Evolutionary conservation across 2,329 filamentous ascomycete species (phyloP), one percentile per base, ranked within the genome.

Genomic region (Paracoccidioides brasiliensis): DNA sequence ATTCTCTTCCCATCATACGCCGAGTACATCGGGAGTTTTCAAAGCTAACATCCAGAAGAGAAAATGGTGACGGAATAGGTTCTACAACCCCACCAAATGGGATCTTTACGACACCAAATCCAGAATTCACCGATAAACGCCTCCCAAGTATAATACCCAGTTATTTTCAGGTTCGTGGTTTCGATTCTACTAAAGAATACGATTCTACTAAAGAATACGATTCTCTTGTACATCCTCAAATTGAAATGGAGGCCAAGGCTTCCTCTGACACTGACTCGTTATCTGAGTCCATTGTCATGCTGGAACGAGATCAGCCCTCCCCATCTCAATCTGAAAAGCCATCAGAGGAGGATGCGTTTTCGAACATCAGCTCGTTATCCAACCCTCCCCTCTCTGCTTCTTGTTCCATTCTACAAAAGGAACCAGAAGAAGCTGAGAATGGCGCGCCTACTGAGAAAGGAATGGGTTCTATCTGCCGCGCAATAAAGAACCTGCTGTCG

Each of bases 111-210:
- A 98, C 93, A 60, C 93, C 93, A 63, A 87, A 90, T 67, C 93
- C 93, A 63, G 91, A 97, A 74, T 85, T 86, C 61, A 85, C 87
- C 68, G 93, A 98, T 77, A 96, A 95, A 76, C 86, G 93, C 74
- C 79, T 95, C 69, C 93, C 93, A 64, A 88, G 90, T 70, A 95
- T 97, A 77, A 86, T 93, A 80, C 82, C 84, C 72, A 94, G 86
- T 79, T 96, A 93, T 80, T 95, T 97, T 49, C 46, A 98, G 91
- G 93, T 98, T 95, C 85, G 93, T 96, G 81, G 81, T 79, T 52
- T 56, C 55, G 22, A 56, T 51, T 55, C 61, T 57, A 61, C 63
- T 60, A 58, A 63, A 56, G n/a, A n/a, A n/a, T n/a, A n/a, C 55
- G 22, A 56, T 51, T 55, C 61, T 57, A 61, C 63, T 60, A 58